Percentiles rank a stretch among this genome's conserved stretches.
Evolutionary conservation across 495 filamentous ascomycete genomes (phyloP).

Genomic region (Eremomyces bilateralis): DNA sequence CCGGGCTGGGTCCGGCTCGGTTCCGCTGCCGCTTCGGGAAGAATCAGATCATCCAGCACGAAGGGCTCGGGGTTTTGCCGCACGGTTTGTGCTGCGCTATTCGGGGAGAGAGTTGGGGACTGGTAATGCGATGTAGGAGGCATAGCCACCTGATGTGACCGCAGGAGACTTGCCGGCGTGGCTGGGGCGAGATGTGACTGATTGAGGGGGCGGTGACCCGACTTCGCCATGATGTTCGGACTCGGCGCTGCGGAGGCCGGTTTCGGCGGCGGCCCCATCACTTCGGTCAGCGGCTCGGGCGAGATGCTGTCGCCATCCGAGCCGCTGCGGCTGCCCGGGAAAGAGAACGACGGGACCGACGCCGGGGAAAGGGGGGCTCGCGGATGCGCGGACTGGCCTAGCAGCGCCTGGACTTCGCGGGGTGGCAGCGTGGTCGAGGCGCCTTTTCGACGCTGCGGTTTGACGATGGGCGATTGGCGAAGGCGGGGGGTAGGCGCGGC

Average conservation of each 20-base stretch:
- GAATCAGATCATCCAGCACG: conserved; percentile 18
- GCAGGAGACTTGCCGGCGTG: conserved; percentile 20
- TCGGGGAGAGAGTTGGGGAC: no score
- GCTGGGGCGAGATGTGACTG: conserved; percentile 10
- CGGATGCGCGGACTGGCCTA: conserved; percentile 14
- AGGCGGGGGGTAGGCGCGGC: conserved; percentile 12
- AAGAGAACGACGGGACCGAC: conserved; percentile 3
- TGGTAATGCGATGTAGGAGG: background rate
- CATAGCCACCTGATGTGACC: background rate
- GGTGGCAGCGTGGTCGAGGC: conserved; percentile 12
- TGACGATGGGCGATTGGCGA: conserved; percentile 70
- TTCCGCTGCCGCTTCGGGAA: conserved; percentile 18
- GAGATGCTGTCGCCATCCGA: conserved; percentile 50
- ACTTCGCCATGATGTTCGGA: conserved; percentile 24
- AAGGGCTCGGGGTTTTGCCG: no score
- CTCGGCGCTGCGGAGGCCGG: conserved; percentile 28
- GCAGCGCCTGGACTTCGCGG: conserved; percentile 16
- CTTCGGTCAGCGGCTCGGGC: conserved; percentile 45
- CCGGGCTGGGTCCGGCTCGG: conserved; percentile 8
- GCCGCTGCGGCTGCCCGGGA: conserved; percentile 27
- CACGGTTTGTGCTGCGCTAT: no score
- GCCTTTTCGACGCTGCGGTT: conserved; percentile 31
- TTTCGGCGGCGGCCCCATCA: conserved; percentile 47
- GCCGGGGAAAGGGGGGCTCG: conserved; percentile 6
- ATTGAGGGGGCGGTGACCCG: background rate